Evolutionary conservation across 768 basidiomycete genomes (phyloP).

Genomic region (Astraeus odoratus): DNA sequence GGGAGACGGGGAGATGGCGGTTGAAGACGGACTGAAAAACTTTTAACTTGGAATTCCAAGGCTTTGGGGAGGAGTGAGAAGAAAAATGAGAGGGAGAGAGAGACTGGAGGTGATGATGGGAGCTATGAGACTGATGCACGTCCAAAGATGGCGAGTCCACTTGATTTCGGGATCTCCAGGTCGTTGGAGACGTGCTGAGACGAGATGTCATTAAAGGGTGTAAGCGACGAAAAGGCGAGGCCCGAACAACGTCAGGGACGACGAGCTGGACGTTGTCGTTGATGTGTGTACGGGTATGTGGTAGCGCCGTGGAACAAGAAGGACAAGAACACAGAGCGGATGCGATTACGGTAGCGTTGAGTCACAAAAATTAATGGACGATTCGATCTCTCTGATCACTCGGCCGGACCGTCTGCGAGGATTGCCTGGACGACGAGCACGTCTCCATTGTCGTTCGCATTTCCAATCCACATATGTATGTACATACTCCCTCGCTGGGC

Average conservation of each 20-base stretch:
- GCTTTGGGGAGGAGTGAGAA: slow-evolving; percentile 26
- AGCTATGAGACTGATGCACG: slow-evolving; percentile 20
- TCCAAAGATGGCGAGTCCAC: slow-evolving; percentile 31
- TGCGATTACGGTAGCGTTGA: neutral
- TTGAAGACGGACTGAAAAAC: slow-evolving; percentile 48
- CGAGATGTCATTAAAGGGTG: slow-evolving; percentile 31
- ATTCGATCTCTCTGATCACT: too few species aligned
- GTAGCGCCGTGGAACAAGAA: neutral
- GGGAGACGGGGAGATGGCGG: slow-evolving; percentile 35
- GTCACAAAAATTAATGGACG: too few species aligned
- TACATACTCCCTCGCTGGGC: too few species aligned
- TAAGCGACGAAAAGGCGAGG: neutral
- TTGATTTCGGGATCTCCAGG: slow-evolving; percentile 35
- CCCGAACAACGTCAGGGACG: slow-evolving; percentile 5
- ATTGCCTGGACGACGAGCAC: too few species aligned
- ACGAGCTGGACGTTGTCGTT: slow-evolving; percentile 6
- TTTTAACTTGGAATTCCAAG: slow-evolving; percentile 24
- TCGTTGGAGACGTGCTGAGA: slow-evolving; percentile 18
- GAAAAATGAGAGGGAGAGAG: slow-evolving; percentile 40
- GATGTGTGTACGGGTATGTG: neutral
- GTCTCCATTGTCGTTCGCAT: too few species aligned
- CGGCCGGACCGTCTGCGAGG: too few species aligned
- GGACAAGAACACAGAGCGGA: neutral
- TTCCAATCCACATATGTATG: too few species aligned
- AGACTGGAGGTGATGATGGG: slow-evolving; percentile 28